Evolutionary conservation across 495 filamentous ascomycete genomes (phyloP), one percentile per base, ranked within the genome.

Genomic region (Xylaria scruposa): DNA sequence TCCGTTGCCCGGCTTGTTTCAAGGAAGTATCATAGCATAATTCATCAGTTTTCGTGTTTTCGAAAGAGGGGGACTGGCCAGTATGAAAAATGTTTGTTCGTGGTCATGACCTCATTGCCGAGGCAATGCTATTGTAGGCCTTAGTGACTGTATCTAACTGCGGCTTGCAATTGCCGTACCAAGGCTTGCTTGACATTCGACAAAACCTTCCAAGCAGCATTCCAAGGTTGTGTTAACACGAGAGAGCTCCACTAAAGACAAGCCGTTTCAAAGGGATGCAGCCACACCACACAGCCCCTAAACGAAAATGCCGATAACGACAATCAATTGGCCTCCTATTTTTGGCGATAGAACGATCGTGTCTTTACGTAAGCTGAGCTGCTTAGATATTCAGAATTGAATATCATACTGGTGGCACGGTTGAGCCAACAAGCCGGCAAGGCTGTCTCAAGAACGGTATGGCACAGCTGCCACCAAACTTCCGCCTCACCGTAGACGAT

Each of bases 1-100:
- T 69, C 66, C 65, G 17, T 67, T 21, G 33, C 33, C 19, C 38
- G 38, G 36, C 21, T 62, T 63, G 60, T 63, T 42, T 63, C 60
- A 63, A 44, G 24, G n/a, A 63, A 44, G 58, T 60, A 60, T 60
- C 58, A 38, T 60, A 19, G 31, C 19, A 59, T 60, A 38, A 31
- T 31, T 31, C 29, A 31, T 31, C 29, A 3, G 29, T 31, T 31
- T 31, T 31, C 29, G 29, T 31, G 29, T 12, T 10, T 4, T 17
- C 7, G 17, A 21, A n/a, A 49, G 17, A 17, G 17, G 19, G 17
- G 17, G 19, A n/a, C 5, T 21, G 17, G n/a, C 5, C 21, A 53
- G 7, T 53, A 26, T 26, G 49, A 53, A 26, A 53, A 51, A 24
- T 6, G 49, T 26, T 21, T 53, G 26, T 56, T 58, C 26, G 29